Conservation (phyloP, 108 stramenopile species). For the Stephanodiscus triporus region DNA sequence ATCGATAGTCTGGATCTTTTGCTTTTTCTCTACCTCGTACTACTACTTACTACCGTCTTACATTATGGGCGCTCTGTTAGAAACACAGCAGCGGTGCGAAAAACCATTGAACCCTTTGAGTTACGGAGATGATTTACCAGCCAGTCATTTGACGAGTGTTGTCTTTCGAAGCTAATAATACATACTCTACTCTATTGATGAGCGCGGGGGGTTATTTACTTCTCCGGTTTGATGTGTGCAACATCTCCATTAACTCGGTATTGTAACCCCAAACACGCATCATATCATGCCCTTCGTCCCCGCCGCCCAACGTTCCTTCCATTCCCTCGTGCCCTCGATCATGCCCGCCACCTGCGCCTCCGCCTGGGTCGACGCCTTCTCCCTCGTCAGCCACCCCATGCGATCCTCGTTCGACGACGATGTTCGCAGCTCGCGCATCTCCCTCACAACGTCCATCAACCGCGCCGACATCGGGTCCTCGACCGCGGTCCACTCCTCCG, state of each 20-base stretch:
- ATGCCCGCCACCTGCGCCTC: slow-evolving; percentile 49
- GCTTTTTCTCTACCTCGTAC: too few relatives aligned
- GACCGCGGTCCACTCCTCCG: slow-evolving; percentile 41
- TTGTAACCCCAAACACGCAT: background rate
- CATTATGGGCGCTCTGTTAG: too few relatives aligned
- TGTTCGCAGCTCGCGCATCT: slow-evolving; percentile 23
- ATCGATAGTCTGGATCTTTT: too few relatives aligned
- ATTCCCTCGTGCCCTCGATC: slow-evolving; percentile 43
- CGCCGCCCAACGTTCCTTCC: slow-evolving; percentile 44
- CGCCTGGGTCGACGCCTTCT: slow-evolving; percentile 15
- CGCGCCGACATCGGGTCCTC: slow-evolving; percentile 20
- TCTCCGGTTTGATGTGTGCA: too few relatives aligned
- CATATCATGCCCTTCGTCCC: background rate
- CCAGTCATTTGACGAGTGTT: too few relatives aligned
- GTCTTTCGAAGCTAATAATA: too few relatives aligned
- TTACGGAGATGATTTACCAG: too few relatives aligned
- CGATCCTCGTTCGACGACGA: slow-evolving; percentile 21
- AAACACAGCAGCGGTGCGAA: too few relatives aligned
- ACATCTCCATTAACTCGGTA: background rate
- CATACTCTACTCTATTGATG: too few relatives aligned
- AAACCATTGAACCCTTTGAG: too few relatives aligned
- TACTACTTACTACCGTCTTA: too few relatives aligned
- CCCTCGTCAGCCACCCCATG: slow-evolving; percentile 26
- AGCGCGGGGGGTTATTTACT: too few relatives aligned
- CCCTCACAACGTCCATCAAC: slow-evolving; percentile 23